Base-by-base conservation (phyloP, 2,329 filamentous ascomycete genomes). In the Verticillium alfalfae region DNA sequence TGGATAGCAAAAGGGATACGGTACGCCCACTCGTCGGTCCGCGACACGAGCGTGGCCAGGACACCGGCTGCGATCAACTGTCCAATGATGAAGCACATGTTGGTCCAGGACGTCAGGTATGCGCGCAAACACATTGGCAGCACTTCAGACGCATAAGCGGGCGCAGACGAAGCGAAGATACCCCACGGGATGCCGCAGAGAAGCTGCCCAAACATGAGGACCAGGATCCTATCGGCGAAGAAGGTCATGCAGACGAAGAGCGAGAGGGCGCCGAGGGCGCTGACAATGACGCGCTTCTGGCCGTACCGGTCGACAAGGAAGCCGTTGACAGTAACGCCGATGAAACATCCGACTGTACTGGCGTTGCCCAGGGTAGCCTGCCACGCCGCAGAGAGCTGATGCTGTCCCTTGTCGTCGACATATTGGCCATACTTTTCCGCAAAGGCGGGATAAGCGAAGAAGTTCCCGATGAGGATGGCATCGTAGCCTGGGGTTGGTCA, bases 301-400 rank as follows among this genome's bases (percentile, higher is more conserved):
- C 77, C 77, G 52, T 69, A 72, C 1, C 69, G 67, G 2, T 81
- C 75, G 2, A 77, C 73, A n/a, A 79, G 61, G 54, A 71, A 71
- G 18, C 81, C 80, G 62, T 76, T 76, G 49, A 79, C 58, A 34
- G 76, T 68, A 2, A 80, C 70, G 0, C 81, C 81, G 3, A 81
- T n/a, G 18, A 84, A 79, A 45, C 77, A 74, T 9, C 81, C 81
- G 16, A 78, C 72, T 7, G 73, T 69, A 3, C 75, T 72, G 5
- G 73, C 79, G 52, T 78, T 78, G 45, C 72, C 71, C 1, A 84
- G 70, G 0, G 73, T 77, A 4, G 78, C 74, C 67, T 82, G 79
- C 79, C 81, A 84, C 3, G 73, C 65, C 0, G 77, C 75, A 2
- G 76, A 71, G 26, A 84, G 70, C 63, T 81, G 70, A 56, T 69